Conservation (phyloP, 108 stramenopile species). For the Skeletonema tropicum region DNA sequence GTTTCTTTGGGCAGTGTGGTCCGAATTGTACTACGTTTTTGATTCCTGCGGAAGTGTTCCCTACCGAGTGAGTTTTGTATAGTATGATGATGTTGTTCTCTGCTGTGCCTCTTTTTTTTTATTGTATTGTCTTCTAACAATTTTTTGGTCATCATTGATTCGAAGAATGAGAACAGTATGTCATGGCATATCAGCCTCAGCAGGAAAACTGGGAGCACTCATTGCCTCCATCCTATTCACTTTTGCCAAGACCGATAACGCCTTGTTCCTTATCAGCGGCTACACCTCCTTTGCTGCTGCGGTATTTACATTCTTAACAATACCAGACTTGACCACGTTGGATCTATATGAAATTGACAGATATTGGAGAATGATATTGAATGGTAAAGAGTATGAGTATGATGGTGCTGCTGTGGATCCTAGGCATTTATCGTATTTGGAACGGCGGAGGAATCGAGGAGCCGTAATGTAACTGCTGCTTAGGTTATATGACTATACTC, state of each 20-base stretch:
- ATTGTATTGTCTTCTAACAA: not conserved
- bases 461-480: not conserved
- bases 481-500: not conserved
- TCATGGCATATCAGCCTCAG: conserved; percentile 75
- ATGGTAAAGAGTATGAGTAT: conserved; percentile 47
- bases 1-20: conserved; percentile 79
- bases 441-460: conserved; percentile 31
- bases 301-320: conserved; percentile 57
- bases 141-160: not conserved
- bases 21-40: conserved; percentile 80
- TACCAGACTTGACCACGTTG: conserved; percentile 68
- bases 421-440: conserved; percentile 60
- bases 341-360: conserved; percentile 68
- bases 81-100: not conserved
- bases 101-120: not conserved
- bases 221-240: conserved; percentile 72
- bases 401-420: conserved; percentile 63
- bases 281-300: conserved; percentile 60
- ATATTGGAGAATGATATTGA: conserved; percentile 60
- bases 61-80: conserved; percentile 9
- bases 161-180: conserved; percentile 63
- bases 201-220: conserved; percentile 78
- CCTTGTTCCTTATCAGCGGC: conserved; percentile 65
- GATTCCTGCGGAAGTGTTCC: conserved; percentile 65
- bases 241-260: conserved; percentile 32